Evolutionary conservation across 352 stramenopile species (phyloP).

Genomic region (Globisporangium splendens): DNA sequence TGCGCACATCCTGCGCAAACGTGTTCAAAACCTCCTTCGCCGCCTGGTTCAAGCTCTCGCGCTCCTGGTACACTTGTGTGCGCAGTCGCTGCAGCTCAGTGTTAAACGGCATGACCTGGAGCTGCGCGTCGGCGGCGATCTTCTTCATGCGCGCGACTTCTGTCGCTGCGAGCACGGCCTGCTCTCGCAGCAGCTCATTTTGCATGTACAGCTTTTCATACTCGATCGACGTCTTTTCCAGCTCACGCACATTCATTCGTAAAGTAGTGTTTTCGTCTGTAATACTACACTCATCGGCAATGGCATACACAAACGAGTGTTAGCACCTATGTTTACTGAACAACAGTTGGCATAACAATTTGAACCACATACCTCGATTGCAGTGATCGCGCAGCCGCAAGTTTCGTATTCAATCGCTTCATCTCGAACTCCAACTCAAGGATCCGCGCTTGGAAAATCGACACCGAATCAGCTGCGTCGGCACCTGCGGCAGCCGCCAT

Average conservation of each 20-base stretch:
- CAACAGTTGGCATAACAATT: not conserved
- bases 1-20: slow-evolving; percentile 36
- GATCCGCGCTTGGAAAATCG: slow-evolving; percentile 53
- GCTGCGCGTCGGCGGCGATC: slow-evolving; percentile 22
- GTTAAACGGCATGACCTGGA: slow-evolving; percentile 30
- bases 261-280: slow-evolving; percentile 68
- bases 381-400: slow-evolving; percentile 43
- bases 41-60: slow-evolving; percentile 25
- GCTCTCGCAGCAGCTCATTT: slow-evolving; percentile 59
- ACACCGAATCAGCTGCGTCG: slow-evolving; percentile 22
- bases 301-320: not conserved
- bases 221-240: slow-evolving; percentile 47
- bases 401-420: slow-evolving; percentile 63
- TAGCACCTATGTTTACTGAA: not conserved
- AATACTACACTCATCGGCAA: slow-evolving; percentile 20
- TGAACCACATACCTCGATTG: slow-evolving; percentile 27
- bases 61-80: slow-evolving; percentile 33
- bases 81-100: slow-evolving; percentile 39
- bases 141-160: slow-evolving; percentile 47
- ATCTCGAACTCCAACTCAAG: slow-evolving; percentile 69
- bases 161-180: slow-evolving; percentile 36
- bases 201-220: slow-evolving; percentile 47
- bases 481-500: slow-evolving; percentile 8
- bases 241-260: slow-evolving; percentile 40
- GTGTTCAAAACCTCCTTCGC: slow-evolving; percentile 38